phyloP scores from a whole-genome alignment of 768 basidiomycete genomes.

The Mycena sanguinolenta region DNA sequence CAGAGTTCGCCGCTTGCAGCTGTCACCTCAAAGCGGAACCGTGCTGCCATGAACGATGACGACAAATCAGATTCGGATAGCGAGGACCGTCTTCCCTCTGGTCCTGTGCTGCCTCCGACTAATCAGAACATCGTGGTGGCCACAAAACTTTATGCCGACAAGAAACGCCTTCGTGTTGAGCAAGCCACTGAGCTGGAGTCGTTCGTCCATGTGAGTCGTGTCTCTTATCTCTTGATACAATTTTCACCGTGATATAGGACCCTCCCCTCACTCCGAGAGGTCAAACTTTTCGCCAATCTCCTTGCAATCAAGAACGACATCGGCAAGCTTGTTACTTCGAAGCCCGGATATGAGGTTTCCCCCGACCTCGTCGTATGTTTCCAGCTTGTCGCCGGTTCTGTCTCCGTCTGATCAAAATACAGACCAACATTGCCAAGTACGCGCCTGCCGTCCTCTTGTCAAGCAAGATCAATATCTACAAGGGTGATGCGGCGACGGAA shows the following conservation, averaged over 20 bases:
- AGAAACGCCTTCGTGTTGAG: conserved; percentile 12
- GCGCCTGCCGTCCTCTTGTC: background rate
- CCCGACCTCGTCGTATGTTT: conserved; percentile 7
- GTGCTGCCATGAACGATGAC: background rate
- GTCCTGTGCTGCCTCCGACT: background rate
- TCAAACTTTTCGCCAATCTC: background rate
- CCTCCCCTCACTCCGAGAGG: background rate
- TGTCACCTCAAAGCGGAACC: background rate
- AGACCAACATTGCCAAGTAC: background rate
- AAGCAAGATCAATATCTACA: background rate
- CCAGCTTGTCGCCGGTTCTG: background rate
- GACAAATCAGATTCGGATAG: background rate
- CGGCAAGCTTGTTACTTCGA: background rate
- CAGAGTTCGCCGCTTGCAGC: background rate
- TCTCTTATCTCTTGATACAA: too few species aligned
- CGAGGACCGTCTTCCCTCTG: background rate
- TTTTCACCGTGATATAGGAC: too few species aligned
- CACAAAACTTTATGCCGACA: background rate
- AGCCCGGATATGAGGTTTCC: conserved; percentile 14
- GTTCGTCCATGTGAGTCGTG: conserved; percentile 1
- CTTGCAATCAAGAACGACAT: background rate
- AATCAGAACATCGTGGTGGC: conserved; percentile 13
- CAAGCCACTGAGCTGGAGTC: background rate
- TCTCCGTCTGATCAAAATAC: background rate
- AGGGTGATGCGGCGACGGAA: background rate